These are phyloP conservation scores for barrel medic (Medicago truncatula) DNA, from an alignment of 306 rosid genomes.

Conservation along the genomic window MtrunA17r5.0-ANR NC_053042.1:41809501-41810000, in stretches of 20 bases:
- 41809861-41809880: slow-evolving; percentile 70
- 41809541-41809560: slow-evolving; percentile 40
- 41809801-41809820: slow-evolving; percentile 63
- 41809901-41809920: slow-evolving; percentile 59
- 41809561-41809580: slow-evolving; percentile 98
- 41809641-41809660: slow-evolving; percentile 77
- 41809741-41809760: slow-evolving; percentile 78
- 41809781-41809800: slow-evolving; percentile 63
- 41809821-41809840: slow-evolving; percentile 70
- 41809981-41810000: slow-evolving; percentile 61
- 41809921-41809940: slow-evolving; percentile 59
- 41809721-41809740: slow-evolving; percentile 66
- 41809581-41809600: slow-evolving; percentile 88
- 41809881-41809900: slow-evolving; percentile 57
- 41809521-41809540: slow-evolving; percentile 13
- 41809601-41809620: slow-evolving; percentile 81
- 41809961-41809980: slow-evolving; percentile 57
- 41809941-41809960: slow-evolving; percentile 52
- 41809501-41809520: slow-evolving; percentile 18
- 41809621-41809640: slow-evolving; percentile 81
- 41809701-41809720: slow-evolving; percentile 82
- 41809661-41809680: slow-evolving; percentile 78
- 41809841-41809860: slow-evolving; percentile 75
- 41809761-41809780: slow-evolving; percentile 80
- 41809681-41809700: slow-evolving; percentile 81